Base-by-base conservation (phyloP, 2,329 filamentous ascomycete species). In the Diaporthe citrichinensis region DNA sequence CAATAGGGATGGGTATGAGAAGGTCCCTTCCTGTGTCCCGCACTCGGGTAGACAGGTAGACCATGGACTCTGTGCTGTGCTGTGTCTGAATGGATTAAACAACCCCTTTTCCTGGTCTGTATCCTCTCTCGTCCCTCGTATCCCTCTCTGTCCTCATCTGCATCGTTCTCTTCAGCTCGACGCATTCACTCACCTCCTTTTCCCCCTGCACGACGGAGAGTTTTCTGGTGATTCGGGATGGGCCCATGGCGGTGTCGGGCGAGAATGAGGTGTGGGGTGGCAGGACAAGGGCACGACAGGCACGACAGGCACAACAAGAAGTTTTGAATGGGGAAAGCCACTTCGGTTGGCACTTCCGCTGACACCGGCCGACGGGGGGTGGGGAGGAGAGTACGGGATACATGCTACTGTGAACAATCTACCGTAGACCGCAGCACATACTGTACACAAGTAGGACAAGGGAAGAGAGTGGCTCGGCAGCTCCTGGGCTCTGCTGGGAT, bases 321-420 rank as follows among this genome's bases (percentile, higher is more conserved):
- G 65, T 55, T 69, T 69, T 55, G 65, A 55, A 69, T 69, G 36
- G 58, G 71, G 58, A 73, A 55, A 53, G 58, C 71, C 71, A 73
- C 71, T 73, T 73, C 71, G 58, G 71, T 46, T 73, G 71, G 71
- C 58, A 62, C 71, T 65, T 73, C 71, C 71, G 71, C 71, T 62
- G 71, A 55, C 49, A 55, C 65, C 65, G 65, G 65, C 49, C 46
- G 65, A 69, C 65, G 12, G 49, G 31, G 65, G 44, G 41, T 6
- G 39, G 44, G 44, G 44, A 49, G 44, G 36, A 39, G 36, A 12
- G 36, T 39, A 15, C 36, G 36, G 36, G 44, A 49, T 49, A 49
- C 44, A 49, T 49, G 41, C 41, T 44, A 44, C 41, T 44, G 41
- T 44, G 17, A 20, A 44, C 41, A 15, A 20, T 44, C 8, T 28